Percentiles rank a stretch among this genome's conserved stretches.
Evolutionary conservation across 2,329 filamentous ascomycete species (phyloP).

Genomic region (Sporothrix euskadiensis): DNA sequence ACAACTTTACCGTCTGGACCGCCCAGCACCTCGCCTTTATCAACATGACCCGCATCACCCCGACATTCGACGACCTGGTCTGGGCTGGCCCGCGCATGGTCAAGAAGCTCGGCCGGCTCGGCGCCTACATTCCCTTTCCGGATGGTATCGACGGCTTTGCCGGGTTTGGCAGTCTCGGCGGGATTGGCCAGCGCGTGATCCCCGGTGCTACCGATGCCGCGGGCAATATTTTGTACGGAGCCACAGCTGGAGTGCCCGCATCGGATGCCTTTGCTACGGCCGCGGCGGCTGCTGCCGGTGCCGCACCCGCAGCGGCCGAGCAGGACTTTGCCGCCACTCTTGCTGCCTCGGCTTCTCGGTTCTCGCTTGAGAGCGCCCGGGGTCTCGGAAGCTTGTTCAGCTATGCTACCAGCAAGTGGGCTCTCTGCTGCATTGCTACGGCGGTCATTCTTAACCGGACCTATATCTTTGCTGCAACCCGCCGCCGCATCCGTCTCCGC

Average conservation of each 20-base stretch:
- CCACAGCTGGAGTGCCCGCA: conserved; percentile 41
- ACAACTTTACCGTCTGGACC: conserved; percentile 58
- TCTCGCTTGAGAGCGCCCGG: conserved; percentile 61
- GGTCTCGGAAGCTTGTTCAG: conserved; percentile 84
- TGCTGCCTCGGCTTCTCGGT: conserved; percentile 44
- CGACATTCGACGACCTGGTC: conserved; percentile 68
- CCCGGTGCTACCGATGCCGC: conserved; percentile 57
- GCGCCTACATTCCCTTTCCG: conserved; percentile 61
- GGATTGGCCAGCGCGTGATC: conserved; percentile 56
- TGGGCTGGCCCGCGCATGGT: conserved; percentile 70
- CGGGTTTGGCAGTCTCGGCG: conserved; percentile 42
- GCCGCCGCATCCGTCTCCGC: conserved; percentile 72
- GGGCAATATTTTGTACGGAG: conserved; percentile 35
- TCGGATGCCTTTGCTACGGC: conserved; percentile 42
- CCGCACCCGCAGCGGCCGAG: conserved; percentile 43
- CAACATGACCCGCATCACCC: conserved; percentile 56
- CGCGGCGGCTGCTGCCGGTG: conserved; percentile 44
- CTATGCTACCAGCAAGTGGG: conserved; percentile 91
- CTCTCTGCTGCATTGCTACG: conserved; percentile 80
- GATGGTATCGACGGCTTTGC: conserved; percentile 64
- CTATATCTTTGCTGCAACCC: conserved; percentile 87
- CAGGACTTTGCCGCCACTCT: conserved; percentile 43
- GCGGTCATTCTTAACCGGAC: conserved; percentile 88
- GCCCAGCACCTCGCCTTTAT: conserved; percentile 45
- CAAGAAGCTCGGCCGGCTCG: conserved; percentile 65